These are phyloP conservation scores for Boletus rubroflammeus DNA, from an alignment of 768 basidiomycete species.

Conservation along the genomic window DNA sequence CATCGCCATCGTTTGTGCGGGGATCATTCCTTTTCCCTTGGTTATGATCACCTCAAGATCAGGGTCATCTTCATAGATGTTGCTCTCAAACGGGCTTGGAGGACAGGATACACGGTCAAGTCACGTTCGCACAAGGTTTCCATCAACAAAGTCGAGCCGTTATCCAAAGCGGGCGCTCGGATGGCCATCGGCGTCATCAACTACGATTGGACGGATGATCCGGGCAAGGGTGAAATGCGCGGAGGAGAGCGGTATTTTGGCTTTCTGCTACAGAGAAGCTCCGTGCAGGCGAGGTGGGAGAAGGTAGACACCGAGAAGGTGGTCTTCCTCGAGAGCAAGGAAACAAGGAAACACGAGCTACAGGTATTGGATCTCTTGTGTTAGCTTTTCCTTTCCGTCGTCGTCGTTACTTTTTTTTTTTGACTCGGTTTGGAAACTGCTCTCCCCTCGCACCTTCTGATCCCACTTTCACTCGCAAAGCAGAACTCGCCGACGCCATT, in stretches of 20 bases:
- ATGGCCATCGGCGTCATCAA: neutral
- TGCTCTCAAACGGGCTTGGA: neutral
- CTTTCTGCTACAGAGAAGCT: neutral
- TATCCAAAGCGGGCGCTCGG: neutral
- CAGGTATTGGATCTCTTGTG: neutral
- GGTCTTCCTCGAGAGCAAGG: neutral
- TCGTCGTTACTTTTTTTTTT: too few species aligned
- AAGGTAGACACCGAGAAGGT: neutral
- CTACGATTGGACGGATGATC: neutral
- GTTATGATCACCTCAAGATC: slow-evolving; percentile 5
- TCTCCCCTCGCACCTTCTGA: too few species aligned
- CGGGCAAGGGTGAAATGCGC: neutral
- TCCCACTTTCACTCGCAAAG: too few species aligned
- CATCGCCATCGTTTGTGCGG: slow-evolving; percentile 1
- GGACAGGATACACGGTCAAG: neutral
- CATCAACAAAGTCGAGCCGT: neutral
- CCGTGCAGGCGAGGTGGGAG: neutral
- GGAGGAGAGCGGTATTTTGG: neutral
- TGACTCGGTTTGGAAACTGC: too few species aligned
- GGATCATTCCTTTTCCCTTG: slow-evolving; percentile 1
- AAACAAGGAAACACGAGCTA: neutral
- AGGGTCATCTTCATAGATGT: neutral
- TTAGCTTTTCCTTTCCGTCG: too few species aligned
- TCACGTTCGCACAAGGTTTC: neutral
- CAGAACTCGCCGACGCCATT: too few species aligned